phyloP scores from a whole-genome alignment of 371 early-diverging fungal species.

The Apophysomyces variabilis region DNA sequence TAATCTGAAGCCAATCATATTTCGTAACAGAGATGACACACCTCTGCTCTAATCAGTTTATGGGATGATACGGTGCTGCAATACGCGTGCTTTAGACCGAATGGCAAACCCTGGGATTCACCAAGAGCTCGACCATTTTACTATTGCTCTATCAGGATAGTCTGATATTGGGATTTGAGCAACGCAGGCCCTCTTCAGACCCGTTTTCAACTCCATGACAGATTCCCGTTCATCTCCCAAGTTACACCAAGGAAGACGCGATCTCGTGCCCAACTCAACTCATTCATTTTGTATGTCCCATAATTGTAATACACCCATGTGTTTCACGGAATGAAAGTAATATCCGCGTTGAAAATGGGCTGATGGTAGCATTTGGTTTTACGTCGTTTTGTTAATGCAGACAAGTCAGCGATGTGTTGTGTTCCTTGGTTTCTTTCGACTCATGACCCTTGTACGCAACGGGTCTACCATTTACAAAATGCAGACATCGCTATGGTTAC shows the following conservation, averaged over 20 bases:
- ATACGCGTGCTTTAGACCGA: neutral
- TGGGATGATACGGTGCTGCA: neutral
- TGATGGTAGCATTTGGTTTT: neutral
- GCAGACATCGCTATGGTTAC: neutral
- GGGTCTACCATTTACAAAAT: slow-evolving; percentile 4
- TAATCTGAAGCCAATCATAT: neutral
- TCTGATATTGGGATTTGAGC: neutral
- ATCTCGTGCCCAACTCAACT: neutral
- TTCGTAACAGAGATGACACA: neutral
- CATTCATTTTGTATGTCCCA: neutral
- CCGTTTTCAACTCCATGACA: neutral
- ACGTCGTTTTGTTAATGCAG: neutral
- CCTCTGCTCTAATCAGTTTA: slow-evolving; percentile 1
- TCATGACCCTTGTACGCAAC: slow-evolving; percentile 4
- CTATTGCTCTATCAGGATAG: neutral
- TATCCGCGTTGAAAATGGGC: slow-evolving; percentile 6
- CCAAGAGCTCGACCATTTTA: neutral
- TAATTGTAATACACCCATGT: slow-evolving; percentile 11
- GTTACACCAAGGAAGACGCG: slow-evolving; percentile 5
- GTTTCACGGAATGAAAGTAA: slow-evolving; percentile 5
- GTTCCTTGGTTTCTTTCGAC: slow-evolving; percentile 7
- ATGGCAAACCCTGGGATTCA: slow-evolving; percentile 2
- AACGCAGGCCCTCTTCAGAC: neutral
- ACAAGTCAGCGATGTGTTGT: neutral
- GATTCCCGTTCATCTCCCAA: neutral